Evolutionary conservation across 768 basidiomycete genomes (phyloP).

Genomic region (Collybia nuda): DNA sequence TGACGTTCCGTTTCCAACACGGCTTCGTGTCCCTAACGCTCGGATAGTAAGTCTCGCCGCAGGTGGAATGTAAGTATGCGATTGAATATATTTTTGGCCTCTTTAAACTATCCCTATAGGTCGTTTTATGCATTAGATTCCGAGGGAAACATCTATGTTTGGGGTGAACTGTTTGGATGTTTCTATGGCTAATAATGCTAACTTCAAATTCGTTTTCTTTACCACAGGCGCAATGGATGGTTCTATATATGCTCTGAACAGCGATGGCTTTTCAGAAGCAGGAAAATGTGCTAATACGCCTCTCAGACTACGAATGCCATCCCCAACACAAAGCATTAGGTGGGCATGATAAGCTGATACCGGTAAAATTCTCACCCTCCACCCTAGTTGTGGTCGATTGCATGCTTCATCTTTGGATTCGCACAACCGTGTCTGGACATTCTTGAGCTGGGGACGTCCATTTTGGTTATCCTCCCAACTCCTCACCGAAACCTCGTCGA

Average conservation of each 20-base stretch:
- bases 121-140: slow-evolving; percentile 87
- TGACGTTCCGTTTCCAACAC: slow-evolving; percentile 63
- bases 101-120: slow-evolving; percentile 39
- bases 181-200: neutral
- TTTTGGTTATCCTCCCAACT: slow-evolving; percentile 56
- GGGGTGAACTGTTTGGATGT: slow-evolving; percentile 53
- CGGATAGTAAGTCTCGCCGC: slow-evolving; percentile 74
- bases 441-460: slow-evolving; percentile 77
- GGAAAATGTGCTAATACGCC: slow-evolving; percentile 53
- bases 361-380: slow-evolving; percentile 1
- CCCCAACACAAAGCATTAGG: slow-evolving; percentile 66
- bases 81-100: neutral
- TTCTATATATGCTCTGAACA: slow-evolving; percentile 30
- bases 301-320: slow-evolving; percentile 57
- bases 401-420: slow-evolving; percentile 70
- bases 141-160: slow-evolving; percentile 69
- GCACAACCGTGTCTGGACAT: slow-evolving; percentile 66
- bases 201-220: neutral
- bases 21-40: slow-evolving; percentile 56
- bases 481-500: slow-evolving; percentile 42
- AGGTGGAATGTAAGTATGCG: slow-evolving; percentile 72
- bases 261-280: slow-evolving; percentile 58
- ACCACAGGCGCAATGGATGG: slow-evolving; percentile 64
- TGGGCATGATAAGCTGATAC: slow-evolving; percentile 21
- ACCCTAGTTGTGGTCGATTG: slow-evolving; percentile 73